Evolutionary conservation across 306 rosid genomes (phyloP), one percentile per base, ranked within the genome.

Genomic region (Glycine latifolia): DNA sequence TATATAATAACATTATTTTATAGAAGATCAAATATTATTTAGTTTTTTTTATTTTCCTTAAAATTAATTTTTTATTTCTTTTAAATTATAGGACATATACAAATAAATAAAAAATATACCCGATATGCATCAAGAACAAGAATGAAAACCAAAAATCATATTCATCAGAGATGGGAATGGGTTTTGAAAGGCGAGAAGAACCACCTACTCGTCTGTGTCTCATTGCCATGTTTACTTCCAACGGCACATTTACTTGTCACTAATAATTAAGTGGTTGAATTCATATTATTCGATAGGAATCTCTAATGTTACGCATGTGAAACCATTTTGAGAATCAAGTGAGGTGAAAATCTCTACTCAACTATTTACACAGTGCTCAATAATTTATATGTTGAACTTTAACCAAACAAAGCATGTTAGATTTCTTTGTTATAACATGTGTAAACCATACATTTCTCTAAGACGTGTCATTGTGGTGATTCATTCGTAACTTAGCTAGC

Each of bases 311-410:
- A 20, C 10, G 10, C 74, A 47, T 17, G 74, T 69, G 74, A 7
- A 47, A 68, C 41, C 13, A 67, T 67, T 9, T 9, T 43, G 53
- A 39, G 15, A 39, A 66, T 14, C 47, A 13, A 53, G 13, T 14
- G 58, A 37, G 83, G 80, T 37, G 33, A 15, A 73, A 41, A 35
- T 43, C 10, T 26, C 67, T 13, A 74, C 68, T 39, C 20, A 55
- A 70, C 77, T 48, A 75, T 78, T 70, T 76, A 49, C 63, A 50
- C 14, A 44, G 73, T 67, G 10, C 50, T 83, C 82, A 73, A 88
- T 86, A 86, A 88, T 84, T 62, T 73, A 84, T 15, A 20, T 85
- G 90, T 56, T 80, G 50, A 78, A 67, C 84, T 87, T 87, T 77
- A 71, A 48, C 75, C 62, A 48, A 78, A 77, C 90, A 86, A 59